Percentiles rank a stretch among this genome's conserved stretches.
Conservation (phyloP, 2,329 filamentous ascomycete species). For the Xenoacremonium recifei region DNA sequence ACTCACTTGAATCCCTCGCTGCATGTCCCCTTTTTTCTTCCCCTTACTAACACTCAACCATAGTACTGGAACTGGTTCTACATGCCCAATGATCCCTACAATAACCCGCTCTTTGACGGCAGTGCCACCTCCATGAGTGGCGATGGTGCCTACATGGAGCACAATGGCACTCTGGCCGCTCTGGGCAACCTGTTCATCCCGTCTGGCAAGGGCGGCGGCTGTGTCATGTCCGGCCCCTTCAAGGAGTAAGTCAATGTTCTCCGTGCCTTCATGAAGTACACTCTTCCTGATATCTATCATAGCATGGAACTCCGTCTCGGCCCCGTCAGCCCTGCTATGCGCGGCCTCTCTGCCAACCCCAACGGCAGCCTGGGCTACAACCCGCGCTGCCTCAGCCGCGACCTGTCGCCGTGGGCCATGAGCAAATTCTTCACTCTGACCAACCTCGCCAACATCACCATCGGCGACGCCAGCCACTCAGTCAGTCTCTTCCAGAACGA, state of each 20-base stretch:
- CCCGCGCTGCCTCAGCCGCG: conserved; percentile 35
- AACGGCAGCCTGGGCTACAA: conserved; percentile 35
- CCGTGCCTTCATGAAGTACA: too few species aligned
- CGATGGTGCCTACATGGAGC: conserved; percentile 38
- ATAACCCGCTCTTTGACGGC: conserved; percentile 54
- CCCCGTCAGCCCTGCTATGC: conserved; percentile 25
- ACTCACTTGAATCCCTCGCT: not conserved
- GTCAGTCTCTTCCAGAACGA: conserved; percentile 4
- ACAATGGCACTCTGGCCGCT: conserved; percentile 22
- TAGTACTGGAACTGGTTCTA: conserved; percentile 51
- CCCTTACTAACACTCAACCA: not conserved
- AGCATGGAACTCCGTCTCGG: conserved; percentile 35
- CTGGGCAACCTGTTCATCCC: conserved; percentile 18
- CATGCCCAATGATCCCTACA: conserved; percentile 40
- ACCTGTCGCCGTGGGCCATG: too few species aligned
- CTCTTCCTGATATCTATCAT: too few species aligned
- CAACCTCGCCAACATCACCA: conserved; percentile 8
- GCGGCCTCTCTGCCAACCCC: conserved; percentile 14
- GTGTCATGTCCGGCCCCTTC: conserved; percentile 13
- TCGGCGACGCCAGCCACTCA: too few species aligned
- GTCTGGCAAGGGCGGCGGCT: conserved; percentile 17
- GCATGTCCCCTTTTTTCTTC: too few species aligned
- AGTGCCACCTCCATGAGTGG: conserved; percentile 44
- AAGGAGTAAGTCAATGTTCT: conserved; percentile 6
- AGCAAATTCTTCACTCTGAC: conserved; percentile 2